Evolutionary conservation across 306 rosid species (phyloP).

Genomic region (Luffa aegyptiaca): DNA sequence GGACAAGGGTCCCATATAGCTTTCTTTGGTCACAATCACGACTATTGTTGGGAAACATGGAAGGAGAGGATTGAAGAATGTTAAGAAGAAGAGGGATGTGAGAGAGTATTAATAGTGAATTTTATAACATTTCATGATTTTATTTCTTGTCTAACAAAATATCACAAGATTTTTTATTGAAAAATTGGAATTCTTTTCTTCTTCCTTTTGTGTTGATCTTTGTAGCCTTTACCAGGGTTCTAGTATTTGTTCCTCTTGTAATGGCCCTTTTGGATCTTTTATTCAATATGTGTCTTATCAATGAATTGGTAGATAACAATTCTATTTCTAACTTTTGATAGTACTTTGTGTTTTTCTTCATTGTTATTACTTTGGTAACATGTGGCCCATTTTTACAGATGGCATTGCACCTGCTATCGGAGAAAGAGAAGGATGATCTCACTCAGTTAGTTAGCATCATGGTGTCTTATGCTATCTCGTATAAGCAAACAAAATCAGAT

Average conservation of each 20-base stretch:
- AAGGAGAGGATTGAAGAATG: background rate
- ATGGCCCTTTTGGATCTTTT: background rate
- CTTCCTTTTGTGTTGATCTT: background rate
- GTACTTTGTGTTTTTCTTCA: background rate
- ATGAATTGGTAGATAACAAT: background rate
- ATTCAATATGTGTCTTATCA: background rate
- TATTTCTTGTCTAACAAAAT: background rate
- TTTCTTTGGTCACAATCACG: background rate
- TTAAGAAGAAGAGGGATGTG: background rate
- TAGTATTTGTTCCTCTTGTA: background rate
- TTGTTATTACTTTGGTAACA: conserved; percentile 20
- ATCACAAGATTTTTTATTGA: background rate
- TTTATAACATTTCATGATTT: background rate
- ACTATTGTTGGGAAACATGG: background rate
- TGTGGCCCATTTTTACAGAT: conserved; percentile 35
- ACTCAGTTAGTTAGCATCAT: conserved; percentile 63
- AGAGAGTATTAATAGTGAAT: background rate
- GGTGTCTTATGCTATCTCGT: conserved; percentile 71
- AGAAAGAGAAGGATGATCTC: conserved; percentile 66
- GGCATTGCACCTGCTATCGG: conserved; percentile 61
- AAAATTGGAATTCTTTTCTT: background rate
- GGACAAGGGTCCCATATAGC: background rate
- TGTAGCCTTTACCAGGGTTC: background rate
- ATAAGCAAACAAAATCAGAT: conserved; percentile 43
- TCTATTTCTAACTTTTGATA: background rate